phyloP scores from a whole-genome alignment of 345 rosid genomes.

The Lumnitzera littorea region DNA sequence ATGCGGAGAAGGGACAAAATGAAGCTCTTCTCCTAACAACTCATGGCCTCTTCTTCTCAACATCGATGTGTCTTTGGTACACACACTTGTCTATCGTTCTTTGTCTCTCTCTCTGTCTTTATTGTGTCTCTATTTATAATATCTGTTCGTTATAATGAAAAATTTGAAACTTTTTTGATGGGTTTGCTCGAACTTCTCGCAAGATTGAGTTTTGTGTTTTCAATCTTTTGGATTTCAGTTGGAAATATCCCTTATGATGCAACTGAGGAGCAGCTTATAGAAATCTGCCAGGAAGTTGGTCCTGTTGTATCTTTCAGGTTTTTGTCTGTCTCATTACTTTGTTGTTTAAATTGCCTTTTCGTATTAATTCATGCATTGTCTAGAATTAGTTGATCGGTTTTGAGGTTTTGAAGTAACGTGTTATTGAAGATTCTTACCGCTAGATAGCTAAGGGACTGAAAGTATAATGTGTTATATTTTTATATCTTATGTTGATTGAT shows the following conservation, averaged over 20 bases:
- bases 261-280: slow-evolving; percentile 95
- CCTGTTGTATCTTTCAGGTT: slow-evolving; percentile 99
- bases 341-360: background rate
- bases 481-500: no score
- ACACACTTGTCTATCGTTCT: no score
- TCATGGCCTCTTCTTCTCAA: slow-evolving; percentile 89
- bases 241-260: slow-evolving; percentile 99
- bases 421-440: no score
- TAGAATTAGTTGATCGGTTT: no score
- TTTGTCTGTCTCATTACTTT: slow-evolving; percentile 5
- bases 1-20: slow-evolving; percentile 45
- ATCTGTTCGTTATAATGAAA: background rate
- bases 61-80: slow-evolving; percentile 97
- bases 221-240: slow-evolving; percentile 36
- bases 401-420: no score
- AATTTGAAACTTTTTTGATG: background rate
- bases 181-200: background rate
- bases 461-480: no score
- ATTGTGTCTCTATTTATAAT: background rate
- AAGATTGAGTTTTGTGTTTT: slow-evolving; percentile 1
- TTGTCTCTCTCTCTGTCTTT: slow-evolving; percentile 7
- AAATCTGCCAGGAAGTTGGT: slow-evolving; percentile 94
- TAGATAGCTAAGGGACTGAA: no score
- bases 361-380: no score
- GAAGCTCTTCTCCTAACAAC: slow-evolving; percentile 40